phyloP scores from a whole-genome alignment of 2,329 filamentous ascomycete species.

The Cytospora chrysosperma region DNA sequence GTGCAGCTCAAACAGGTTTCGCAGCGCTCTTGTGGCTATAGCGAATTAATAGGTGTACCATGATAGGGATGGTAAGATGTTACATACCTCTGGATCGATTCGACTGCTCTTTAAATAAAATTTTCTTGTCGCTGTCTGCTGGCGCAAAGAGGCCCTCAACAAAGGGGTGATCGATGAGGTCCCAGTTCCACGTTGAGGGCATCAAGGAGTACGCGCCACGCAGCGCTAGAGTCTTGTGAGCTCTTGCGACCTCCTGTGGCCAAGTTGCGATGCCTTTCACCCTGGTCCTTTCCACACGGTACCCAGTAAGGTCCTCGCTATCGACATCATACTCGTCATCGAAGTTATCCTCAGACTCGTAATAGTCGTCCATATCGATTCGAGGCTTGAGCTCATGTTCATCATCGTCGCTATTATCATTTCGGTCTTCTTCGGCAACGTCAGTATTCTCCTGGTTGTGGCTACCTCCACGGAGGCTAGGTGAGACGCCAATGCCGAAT shows the following conservation, averaged over 20 bases:
- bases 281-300: constrained; percentile 19
- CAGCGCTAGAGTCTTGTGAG: constrained; percentile 37
- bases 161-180: constrained; percentile 36
- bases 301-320: constrained; percentile 2
- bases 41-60: background rate
- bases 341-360: constrained; percentile 12
- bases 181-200: constrained; percentile 33
- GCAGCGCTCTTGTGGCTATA: constrained; percentile 35
- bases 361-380: constrained; percentile 1
- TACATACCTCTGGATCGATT: constrained; percentile 32
- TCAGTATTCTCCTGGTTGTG: constrained; percentile 37
- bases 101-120: constrained; percentile 30
- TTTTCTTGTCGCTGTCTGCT: constrained; percentile 25
- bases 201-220: constrained; percentile 38
- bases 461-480: constrained; percentile 11
- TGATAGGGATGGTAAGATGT: background rate
- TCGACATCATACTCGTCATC: constrained; percentile 18
- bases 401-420: background rate
- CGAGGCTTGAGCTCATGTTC: background rate
- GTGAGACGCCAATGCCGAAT: background rate
- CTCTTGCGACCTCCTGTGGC: constrained; percentile 33
- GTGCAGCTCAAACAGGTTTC: constrained; percentile 36
- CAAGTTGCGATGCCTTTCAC: constrained; percentile 29
- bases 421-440: background rate
- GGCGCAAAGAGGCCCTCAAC: constrained; percentile 35